Base-by-base conservation (phyloP, 495 filamentous ascomycete species). In the Rhizodiscina lignyota region DNA sequence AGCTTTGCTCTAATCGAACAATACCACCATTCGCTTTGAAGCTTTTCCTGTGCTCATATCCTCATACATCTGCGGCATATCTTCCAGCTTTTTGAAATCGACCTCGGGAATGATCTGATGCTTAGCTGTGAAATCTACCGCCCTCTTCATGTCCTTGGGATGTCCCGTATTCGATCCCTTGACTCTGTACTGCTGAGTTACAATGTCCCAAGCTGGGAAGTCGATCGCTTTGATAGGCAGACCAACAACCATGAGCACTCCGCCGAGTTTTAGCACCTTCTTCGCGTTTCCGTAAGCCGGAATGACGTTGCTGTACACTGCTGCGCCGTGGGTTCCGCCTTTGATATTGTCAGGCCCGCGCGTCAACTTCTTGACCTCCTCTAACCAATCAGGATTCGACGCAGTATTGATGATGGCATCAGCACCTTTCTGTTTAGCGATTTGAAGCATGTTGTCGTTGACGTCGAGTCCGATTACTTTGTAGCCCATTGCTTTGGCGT, bases 231-330 rank as follows among this genome's bases (percentile, higher is more conserved):
- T 52, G 13, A 42, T 40, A 12, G 57, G 45, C 21, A 61, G 44
- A n/a, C 57, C 57, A 24, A 61, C 53, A 10, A 59, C 52, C 56
- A 61, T 61, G 36, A 61, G 38, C 22, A 56, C 18, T 11, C 57
- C 57, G 41, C 40, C 42, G 4, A 48, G 37, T 18, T 48, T 36
- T 1, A 53, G 38, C 5, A 51, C 37, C 5, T 33, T 5, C 17
- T 48, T 42, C 5, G 49, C 44, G 18, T 37, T 31, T 8, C 41
- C 43, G 22, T 53, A 53, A 1, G 55, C 56, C 4, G 55, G 47
- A 19, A 54, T 43, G 8, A 49, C 45, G 13, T 50, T 50, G 31
- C 53, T 51, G 44, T 51, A 60, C 11, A 60, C 56, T 16, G 51
- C 51, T 5, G 48, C 55, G 2, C 55, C 53, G 21, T 58, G 52